Conservation (phyloP, 2,329 filamentous ascomycete species). For the Tolypocladium tropicale region DNA sequence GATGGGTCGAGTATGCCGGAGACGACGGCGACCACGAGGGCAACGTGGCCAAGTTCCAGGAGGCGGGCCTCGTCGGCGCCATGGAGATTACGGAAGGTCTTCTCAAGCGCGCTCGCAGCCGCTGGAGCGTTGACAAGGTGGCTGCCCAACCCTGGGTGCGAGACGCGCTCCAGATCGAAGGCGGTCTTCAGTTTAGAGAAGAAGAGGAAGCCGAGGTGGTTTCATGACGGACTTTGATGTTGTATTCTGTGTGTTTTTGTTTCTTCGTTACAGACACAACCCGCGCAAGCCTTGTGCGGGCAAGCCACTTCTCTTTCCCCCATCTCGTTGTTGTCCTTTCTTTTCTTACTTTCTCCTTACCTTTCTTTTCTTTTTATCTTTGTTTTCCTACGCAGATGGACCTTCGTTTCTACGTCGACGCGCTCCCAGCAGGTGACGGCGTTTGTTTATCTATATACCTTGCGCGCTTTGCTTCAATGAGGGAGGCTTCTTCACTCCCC, state of each 20-base stretch:
- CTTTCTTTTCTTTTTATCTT: neutral
- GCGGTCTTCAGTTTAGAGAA: constrained; percentile 48
- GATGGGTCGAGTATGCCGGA: constrained; percentile 79
- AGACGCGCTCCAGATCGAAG: constrained; percentile 59
- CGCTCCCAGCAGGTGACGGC: neutral
- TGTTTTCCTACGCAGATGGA: neutral
- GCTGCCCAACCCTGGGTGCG: constrained; percentile 66
- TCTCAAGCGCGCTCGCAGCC: constrained; percentile 68
- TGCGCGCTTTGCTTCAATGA: neutral
- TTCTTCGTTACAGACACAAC: neutral
- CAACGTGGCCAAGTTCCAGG: constrained; percentile 48
- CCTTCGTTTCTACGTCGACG: neutral
- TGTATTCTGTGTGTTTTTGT: neutral
- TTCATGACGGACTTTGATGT: constrained; percentile 9
- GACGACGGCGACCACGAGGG: constrained; percentile 80
- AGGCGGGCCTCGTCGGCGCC: constrained; percentile 60
- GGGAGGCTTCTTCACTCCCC: no score
- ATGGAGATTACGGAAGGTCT: constrained; percentile 75
- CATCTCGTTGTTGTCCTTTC: no score
- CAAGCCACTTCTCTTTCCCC: no score
- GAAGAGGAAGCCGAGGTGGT: constrained; percentile 48
- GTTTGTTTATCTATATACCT: neutral
- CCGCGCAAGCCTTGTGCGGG: neutral
- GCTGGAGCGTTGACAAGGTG: constrained; percentile 68
- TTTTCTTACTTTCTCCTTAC: neutral